Evolutionary conservation across 306 rosid genomes (phyloP), one percentile per base, ranked within the genome.

Genomic region (Potentilla sterilis): DNA sequence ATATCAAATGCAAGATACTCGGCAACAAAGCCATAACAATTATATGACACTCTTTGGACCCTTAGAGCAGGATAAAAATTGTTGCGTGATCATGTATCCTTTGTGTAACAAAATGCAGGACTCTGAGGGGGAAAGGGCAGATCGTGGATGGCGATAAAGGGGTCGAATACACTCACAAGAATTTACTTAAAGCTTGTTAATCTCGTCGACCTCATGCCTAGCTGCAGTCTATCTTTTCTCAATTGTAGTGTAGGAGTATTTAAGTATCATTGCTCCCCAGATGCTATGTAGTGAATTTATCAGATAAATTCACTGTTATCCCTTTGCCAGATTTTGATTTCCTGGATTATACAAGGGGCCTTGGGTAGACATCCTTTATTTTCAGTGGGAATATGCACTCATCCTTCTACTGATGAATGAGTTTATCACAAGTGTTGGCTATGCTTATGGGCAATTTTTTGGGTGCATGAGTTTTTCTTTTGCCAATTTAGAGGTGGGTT

Each of bases 91-190:
- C 21, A 52, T 63, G 57, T 13, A 48, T 76, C 21, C 38, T 57
- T 16, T 73, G 16, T 38, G 75, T 55, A 44, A 34, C 62, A 44
- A 44, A 81, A 82, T 89, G 91, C 91, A 94, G 97, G 98, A 79
- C 88, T 79, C 48, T 93, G 78, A 93, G 88, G 78, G 98, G 98
- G 9, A 83, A 19, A n/a, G 98, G 97, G 54, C 96, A 91, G 55
- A 90, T 86, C 70, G 97, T 87, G 14, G 79, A 88, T 42, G 91
- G 97, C 2, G 96, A 89, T 81, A 84, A 83, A 78, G 94, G 87
- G 44, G 76, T 89, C 16, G 46, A 28, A 34, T 90, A 88, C 78
- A 88, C 88, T 21, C 87, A 87, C 82, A 87, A 85, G 80, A 82
- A 83, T 52, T 86, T 87, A 37, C 81, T 82, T 49, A 40, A 76